Evolutionary conservation across 2,329 filamentous ascomycete genomes (phyloP).

Genomic region (Cladosporium halotolerans): DNA sequence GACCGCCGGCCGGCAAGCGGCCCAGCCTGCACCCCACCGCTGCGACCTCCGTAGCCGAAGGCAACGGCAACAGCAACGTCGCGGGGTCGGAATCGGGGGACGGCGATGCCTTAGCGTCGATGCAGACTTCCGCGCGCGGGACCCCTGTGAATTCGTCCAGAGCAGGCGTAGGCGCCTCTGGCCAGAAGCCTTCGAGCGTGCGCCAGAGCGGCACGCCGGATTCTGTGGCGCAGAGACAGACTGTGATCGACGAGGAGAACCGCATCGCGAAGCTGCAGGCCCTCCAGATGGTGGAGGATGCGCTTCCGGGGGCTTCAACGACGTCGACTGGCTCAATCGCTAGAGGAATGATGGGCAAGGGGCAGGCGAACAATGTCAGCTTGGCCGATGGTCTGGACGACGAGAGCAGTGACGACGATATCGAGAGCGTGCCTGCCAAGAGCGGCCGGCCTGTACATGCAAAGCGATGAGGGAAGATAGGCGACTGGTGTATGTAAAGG

Average conservation of each 20-base stretch:
- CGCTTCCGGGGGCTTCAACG: slow-evolving; percentile 2
- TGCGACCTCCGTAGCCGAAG: slow-evolving; percentile 26
- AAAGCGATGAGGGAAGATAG: neutral
- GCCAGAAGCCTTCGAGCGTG: neutral
- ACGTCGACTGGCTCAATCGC: neutral
- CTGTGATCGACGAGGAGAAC: slow-evolving; percentile 25
- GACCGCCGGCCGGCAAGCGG: slow-evolving; percentile 25
- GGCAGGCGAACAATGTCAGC: slow-evolving; percentile 5
- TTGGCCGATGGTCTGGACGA: slow-evolving; percentile 5
- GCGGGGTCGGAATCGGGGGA: slow-evolving; percentile 15
- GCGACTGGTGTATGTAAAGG: neutral
- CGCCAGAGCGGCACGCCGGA: slow-evolving; percentile 2
- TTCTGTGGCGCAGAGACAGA: neutral
- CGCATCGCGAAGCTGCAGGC: slow-evolving; percentile 31
- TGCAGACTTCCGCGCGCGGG: neutral
- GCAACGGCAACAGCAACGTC: slow-evolving; percentile 29
- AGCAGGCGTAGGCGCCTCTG: neutral
- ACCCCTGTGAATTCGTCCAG: neutral
- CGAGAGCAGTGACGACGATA: slow-evolving; percentile 11
- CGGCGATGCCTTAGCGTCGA: slow-evolving; percentile 2
- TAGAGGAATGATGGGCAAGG: neutral
- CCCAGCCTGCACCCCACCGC: slow-evolving; percentile 26
- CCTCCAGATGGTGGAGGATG: slow-evolving; percentile 24
- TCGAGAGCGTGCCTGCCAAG: slow-evolving; percentile 12
- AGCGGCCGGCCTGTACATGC: neutral